Base-by-base conservation (phyloP, 257 asterid species). In the Fraxinus pennsylvanica region DNA sequence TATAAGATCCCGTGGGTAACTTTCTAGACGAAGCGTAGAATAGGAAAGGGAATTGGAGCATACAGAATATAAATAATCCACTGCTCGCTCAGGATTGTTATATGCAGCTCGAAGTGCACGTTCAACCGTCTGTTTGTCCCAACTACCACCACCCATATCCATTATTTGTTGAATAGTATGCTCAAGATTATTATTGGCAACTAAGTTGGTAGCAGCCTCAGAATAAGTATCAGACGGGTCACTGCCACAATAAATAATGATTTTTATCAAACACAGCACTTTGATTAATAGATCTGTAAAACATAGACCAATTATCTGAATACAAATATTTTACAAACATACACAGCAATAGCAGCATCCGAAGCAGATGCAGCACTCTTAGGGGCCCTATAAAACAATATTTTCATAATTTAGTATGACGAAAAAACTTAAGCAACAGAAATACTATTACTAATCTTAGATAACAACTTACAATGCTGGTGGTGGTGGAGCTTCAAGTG, bases 131-230 rank as follows among this genome's bases (percentile, higher is more conserved):
- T 92, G 94, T 80, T 83, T 90, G 86, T 92, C 92, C 98, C 98
- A 94, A 65, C 84, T 87, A 45, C 96, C 98, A 68, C 97, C 98
- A 13, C 98, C 97, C 96, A 93, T 86, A 84, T 93, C 96, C 82
- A 93, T 80, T 77, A 93, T 72, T 74, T 91, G 94, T 84, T 93
- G 93, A 78, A 91, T 85, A 14, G 93, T 89, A 76, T 81, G 86
- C 77, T 93, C 97, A 32, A 88, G 81, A 86, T 79, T 85, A 75
- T 75, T 84, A 74, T 82, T 89, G 63, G 86, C 85, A 68, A 86
- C 93, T 81, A 89, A 79, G 86, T 36, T 86, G 73, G 94, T 84
- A 82, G 92, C 94, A 82, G 84, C 86, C 84, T 81, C 72, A 36
- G 52, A 61, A 77, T 78, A 82, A 39, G 61, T 74, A 80, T 78